Conservation (phyloP, 352 stramenopile genomes). For the Phytophthora pisi region DNA sequence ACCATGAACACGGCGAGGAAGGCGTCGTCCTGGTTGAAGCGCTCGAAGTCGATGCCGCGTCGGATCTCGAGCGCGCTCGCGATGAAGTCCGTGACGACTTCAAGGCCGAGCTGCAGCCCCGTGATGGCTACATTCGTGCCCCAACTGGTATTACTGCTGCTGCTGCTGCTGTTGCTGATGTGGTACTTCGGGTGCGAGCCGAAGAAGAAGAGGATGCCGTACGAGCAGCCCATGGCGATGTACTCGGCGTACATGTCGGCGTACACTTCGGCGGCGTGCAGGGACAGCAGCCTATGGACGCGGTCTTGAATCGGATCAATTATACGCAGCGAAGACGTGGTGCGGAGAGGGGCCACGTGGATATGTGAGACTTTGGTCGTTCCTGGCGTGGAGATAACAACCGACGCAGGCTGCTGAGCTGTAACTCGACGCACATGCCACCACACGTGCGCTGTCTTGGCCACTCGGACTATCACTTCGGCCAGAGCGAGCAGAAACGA, state of each 20-base stretch:
- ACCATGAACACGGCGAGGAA: constrained; percentile 29
- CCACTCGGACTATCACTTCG: constrained; percentile 34
- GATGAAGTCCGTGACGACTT: constrained; percentile 34
- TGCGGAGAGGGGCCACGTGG: neutral
- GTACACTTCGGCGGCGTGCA: constrained; percentile 32
- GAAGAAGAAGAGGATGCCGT: constrained; percentile 41
- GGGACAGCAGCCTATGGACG: constrained; percentile 18
- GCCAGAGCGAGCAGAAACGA: constrained; percentile 33
- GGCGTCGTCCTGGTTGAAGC: constrained; percentile 24
- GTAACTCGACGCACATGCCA: constrained; percentile 9
- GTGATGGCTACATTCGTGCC: constrained; percentile 12
- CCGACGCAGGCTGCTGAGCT: neutral
- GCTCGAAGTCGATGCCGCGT: constrained; percentile 27
- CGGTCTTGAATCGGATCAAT: constrained; percentile 14
- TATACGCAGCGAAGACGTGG: constrained; percentile 1
- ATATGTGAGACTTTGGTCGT: neutral
- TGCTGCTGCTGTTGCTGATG: constrained; percentile 5
- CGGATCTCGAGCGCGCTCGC: constrained; percentile 33
- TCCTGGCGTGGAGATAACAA: neutral
- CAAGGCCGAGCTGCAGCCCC: constrained; percentile 23
- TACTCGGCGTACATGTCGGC: constrained; percentile 55
- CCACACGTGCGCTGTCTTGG: constrained; percentile 29
- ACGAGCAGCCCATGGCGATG: constrained; percentile 50
- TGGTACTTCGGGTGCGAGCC: constrained; percentile 40
- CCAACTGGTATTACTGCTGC: neutral